Evolutionary conservation across 345 rosid species (phyloP), one percentile per base, ranked within the genome.

Genomic region (Punica granatum): DNA sequence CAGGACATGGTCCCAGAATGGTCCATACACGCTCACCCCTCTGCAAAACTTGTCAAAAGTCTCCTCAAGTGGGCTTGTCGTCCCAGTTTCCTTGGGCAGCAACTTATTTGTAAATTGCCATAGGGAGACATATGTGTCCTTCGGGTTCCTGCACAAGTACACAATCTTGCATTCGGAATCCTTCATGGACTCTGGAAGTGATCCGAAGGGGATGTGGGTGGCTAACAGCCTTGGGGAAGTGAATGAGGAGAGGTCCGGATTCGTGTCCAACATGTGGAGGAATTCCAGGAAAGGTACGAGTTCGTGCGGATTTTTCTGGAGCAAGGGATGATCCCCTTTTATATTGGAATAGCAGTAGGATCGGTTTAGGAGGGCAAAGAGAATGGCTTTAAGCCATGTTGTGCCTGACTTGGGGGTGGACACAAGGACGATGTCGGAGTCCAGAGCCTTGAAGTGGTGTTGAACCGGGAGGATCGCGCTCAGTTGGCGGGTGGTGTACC

Each of bases 1-100:
- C 21, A 70, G 63, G 6, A 64, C 63, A n/a, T 70, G 73, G 41
- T 70, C 70, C 74, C 70, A 71, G 19, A 21, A 71, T 6, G 74
- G 63, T 10, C 69, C 69, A 26, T 25, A 71, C 56, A 44, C 23
- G 56, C 69, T 39, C n/a, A n/a, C n/a, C n/a, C n/a, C n/a, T n/a
- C n/a, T n/a, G 43, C 74, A 71, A 31, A 71, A 65, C 66, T 11
- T 65, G 60, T 66, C 69, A 21, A 71, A 34, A n/a, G 69, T 6
- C 32, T 71, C 74, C 69, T 66, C 34, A 28, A 71, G 48, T 16
- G 51, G 10, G 44, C 37, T 41, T 7, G n/a, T 32, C 11, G 12
- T 48, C 59, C 53, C 41, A 53, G 21, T 26, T 1, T 32, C 60
- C 25, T 43, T 32, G 23, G 56, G 65, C 35, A 18, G 58, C 56